phyloP scores from a whole-genome alignment of 2,329 filamentous ascomycete genomes.

The Penicillium concentricum region DNA sequence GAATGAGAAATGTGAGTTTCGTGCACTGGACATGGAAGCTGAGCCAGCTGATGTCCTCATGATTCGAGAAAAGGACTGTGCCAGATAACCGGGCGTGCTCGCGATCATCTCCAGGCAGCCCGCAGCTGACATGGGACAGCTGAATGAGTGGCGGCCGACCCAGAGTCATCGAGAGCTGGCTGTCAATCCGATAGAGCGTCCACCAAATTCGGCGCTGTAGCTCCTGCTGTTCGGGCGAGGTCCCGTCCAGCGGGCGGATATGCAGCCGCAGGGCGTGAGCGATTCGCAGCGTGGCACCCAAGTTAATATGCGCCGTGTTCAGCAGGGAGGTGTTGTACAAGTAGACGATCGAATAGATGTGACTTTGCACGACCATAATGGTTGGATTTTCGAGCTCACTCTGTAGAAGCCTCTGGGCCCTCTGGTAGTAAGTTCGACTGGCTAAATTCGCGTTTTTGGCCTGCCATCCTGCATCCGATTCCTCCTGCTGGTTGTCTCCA shows the following conservation, averaged over 20 bases:
- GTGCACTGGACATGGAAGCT: background rate
- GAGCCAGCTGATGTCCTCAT: background rate
- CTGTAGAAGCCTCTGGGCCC: constrained; percentile 47
- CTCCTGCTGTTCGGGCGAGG: constrained; percentile 39
- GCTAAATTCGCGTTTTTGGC: constrained; percentile 28
- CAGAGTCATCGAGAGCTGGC: constrained; percentile 45
- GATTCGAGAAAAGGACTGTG: background rate
- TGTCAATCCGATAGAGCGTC: constrained; percentile 50
- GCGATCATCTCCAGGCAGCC: background rate
- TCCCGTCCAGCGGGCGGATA: background rate
- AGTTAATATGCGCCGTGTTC: background rate
- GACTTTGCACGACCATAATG: constrained; percentile 50
- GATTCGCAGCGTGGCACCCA: background rate
- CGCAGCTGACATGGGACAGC: background rate
- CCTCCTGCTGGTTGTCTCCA: background rate
- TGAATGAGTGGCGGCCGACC: background rate
- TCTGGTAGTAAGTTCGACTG: constrained; percentile 49
- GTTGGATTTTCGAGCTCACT: constrained; percentile 51
- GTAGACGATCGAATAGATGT: constrained; percentile 35
- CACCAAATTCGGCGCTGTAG: constrained; percentile 55
- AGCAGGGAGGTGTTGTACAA: background rate
- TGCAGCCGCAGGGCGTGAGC: background rate
- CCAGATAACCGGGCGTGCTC: background rate
- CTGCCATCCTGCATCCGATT: background rate
- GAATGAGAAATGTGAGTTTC: background rate